phyloP scores from a whole-genome alignment of 148 eudicot genomes.

The Drosera capensis region DNA sequence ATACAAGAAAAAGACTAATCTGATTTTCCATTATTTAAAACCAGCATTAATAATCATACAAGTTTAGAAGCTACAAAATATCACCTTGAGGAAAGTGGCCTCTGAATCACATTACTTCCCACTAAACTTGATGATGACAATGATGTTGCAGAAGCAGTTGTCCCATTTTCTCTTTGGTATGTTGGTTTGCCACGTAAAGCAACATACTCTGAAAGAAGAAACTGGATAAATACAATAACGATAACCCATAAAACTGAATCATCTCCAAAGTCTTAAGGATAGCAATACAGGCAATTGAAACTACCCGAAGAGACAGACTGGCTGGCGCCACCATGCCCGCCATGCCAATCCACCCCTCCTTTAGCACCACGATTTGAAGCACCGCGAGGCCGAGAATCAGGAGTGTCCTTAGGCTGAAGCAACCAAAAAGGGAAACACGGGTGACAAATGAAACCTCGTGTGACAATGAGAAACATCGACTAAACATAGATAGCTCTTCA shows the following conservation, averaged over 20 bases:
- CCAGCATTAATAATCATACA: too few relatives aligned
- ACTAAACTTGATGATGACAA: constrained; percentile 19
- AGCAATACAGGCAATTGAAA: neutral
- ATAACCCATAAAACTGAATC: neutral
- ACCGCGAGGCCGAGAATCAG: constrained; percentile 68
- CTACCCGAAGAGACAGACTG: constrained; percentile 39
- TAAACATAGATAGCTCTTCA: neutral
- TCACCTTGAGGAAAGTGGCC: constrained; percentile 38
- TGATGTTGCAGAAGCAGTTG: constrained; percentile 20
- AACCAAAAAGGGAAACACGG: constrained; percentile 9
- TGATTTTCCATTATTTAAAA: too few relatives aligned
- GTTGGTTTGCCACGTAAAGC: constrained; percentile 38
- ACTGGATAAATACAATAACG: constrained; percentile 7
- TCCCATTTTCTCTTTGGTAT: constrained; percentile 69
- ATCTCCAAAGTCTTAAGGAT: neutral
- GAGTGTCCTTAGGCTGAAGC: constrained; percentile 38
- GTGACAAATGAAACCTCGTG: too few relatives aligned
- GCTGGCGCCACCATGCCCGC: constrained; percentile 30
- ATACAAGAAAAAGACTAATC: too few relatives aligned
- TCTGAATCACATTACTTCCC: constrained; percentile 26
- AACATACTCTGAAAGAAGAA: constrained; percentile 31
- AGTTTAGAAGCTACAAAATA: too few relatives aligned
- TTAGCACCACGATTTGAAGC: constrained; percentile 45
- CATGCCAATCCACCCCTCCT: constrained; percentile 51
- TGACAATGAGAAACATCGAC: neutral